Percentiles rank a stretch among this genome's conserved stretches.
Conservation (phyloP, 23 red algal genomes). For the Porphyridium purpureum region DNA sequence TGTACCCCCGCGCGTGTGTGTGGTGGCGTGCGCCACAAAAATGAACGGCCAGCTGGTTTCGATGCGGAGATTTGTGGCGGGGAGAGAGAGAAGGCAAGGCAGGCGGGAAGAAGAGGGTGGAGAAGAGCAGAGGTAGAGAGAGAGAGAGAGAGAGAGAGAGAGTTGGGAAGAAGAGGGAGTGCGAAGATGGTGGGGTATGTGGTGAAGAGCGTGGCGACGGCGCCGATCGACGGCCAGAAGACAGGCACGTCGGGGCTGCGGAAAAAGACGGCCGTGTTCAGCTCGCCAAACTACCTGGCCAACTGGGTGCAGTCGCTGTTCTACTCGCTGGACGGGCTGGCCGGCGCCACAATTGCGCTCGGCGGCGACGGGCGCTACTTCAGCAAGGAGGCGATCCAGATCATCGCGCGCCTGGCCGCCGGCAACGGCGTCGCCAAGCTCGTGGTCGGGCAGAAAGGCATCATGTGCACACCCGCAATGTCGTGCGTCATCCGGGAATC, state of each 20-base stretch:
- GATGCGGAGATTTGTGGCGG: no score
- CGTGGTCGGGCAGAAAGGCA: conserved; percentile 60
- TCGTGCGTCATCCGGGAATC: conserved; percentile 49
- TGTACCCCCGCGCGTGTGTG: no score
- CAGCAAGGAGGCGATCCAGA: conserved; percentile 72
- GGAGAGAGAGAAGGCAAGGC: no score
- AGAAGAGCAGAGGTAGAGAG: no score
- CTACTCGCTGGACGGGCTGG: conserved; percentile 34
- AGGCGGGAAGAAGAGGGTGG: no score
- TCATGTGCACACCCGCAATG: conserved; percentile 81
- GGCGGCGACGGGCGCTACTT: conserved; percentile 94
- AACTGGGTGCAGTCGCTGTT: conserved; percentile 88
- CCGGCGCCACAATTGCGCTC: conserved; percentile 38
- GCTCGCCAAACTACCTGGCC: conserved; percentile 49
- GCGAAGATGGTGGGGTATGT: conserved; percentile 3
- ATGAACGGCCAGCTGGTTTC: no score
- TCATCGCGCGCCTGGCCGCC: conserved; percentile 60
- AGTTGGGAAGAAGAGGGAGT: no score
- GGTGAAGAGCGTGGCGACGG: conserved; percentile 7
- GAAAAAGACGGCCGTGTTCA: conserved; percentile 58
- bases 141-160: no score
- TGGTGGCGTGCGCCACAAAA: no score
- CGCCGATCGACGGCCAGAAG: conserved; percentile 85
- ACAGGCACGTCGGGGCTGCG: conserved; percentile 87
- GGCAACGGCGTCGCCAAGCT: conserved; percentile 58